A percentile compares a stretch with the other conserved stretches of the same genome.
These are phyloP conservation scores for Fusarium sp. DNA, from an alignment of 2,329 filamentous ascomycete genomes.

Conservation along the genomic window DNA sequence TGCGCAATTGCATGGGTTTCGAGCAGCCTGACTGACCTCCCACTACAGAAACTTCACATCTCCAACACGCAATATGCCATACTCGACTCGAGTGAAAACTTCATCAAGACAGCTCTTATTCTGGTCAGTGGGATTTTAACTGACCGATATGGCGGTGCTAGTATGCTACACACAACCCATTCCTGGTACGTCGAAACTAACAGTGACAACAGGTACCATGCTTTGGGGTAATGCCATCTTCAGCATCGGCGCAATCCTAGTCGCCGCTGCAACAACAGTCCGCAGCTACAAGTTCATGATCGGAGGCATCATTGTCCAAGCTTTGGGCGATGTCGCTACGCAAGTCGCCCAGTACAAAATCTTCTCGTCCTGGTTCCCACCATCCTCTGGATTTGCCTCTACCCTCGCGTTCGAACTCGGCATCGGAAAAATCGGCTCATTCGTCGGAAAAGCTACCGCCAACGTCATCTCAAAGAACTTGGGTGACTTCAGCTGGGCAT, in stretches of 20 bases:
- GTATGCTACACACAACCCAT: slow-evolving; percentile 48
- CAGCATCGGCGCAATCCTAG: slow-evolving; percentile 70
- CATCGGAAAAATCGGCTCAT: slow-evolving; percentile 73
- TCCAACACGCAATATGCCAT: slow-evolving; percentile 73
- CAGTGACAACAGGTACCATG: slow-evolving; percentile 60
- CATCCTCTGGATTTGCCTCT: slow-evolving; percentile 73
- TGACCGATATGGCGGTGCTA: slow-evolving; percentile 71
- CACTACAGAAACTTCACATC: slow-evolving; percentile 65
- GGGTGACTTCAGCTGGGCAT: slow-evolving; percentile 74
- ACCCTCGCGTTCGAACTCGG: slow-evolving; percentile 73
- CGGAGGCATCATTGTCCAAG: slow-evolving; percentile 67
- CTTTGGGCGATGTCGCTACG: slow-evolving; percentile 74
- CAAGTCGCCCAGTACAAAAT: slow-evolving; percentile 77
- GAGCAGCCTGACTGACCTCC: too few relatives aligned
- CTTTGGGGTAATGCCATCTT: slow-evolving; percentile 75
- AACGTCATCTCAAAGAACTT: slow-evolving; percentile 71
- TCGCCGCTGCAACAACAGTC: slow-evolving; percentile 70
- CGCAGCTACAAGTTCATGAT: slow-evolving; percentile 74
- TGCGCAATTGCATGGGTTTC: too few relatives aligned
- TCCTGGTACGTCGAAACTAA: not conserved
- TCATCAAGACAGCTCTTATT: slow-evolving; percentile 72
- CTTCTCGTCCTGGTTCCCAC: slow-evolving; percentile 76
- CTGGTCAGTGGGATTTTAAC: slow-evolving; percentile 69
- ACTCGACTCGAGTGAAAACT: slow-evolving; percentile 73
- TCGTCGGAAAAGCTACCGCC: slow-evolving; percentile 72